These are phyloP conservation scores for Juglanconis oblonga DNA, from an alignment of 2,329 filamentous ascomycete species.

Conservation along the genomic window DNA sequence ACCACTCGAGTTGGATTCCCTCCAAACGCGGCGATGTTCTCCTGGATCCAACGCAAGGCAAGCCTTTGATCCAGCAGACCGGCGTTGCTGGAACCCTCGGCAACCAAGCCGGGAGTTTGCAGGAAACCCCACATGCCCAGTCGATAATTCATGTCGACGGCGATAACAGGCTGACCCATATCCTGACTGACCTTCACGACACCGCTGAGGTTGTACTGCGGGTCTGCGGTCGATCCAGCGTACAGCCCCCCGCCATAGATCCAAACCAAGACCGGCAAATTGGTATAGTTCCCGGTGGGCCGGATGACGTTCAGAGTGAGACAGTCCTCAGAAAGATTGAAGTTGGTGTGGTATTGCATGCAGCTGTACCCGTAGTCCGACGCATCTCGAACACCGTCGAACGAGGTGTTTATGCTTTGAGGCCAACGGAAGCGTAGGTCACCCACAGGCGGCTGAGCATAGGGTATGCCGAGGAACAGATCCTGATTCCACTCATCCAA, in stretches of 20 bases:
- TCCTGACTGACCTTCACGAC: constrained; percentile 53
- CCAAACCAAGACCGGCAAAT: constrained; percentile 48
- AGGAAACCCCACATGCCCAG: constrained; percentile 53
- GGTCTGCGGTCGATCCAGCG: constrained; percentile 47
- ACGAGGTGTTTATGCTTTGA: constrained; percentile 35
- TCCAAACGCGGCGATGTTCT: constrained; percentile 52
- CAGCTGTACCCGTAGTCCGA: constrained; percentile 43
- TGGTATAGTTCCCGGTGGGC: constrained; percentile 31
- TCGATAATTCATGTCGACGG: constrained; percentile 53
- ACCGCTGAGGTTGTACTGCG: constrained; percentile 62
- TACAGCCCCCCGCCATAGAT: constrained; percentile 57
- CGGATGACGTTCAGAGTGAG: constrained; percentile 41
- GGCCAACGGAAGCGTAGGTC: constrained; percentile 35
- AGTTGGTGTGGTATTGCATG: constrained; percentile 41
- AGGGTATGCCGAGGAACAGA: constrained; percentile 38
- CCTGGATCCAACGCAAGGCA: constrained; percentile 48
- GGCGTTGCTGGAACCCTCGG: constrained; percentile 43
- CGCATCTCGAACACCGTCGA: constrained; percentile 36
- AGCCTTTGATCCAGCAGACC: constrained; percentile 49
- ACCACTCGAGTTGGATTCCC: constrained; percentile 44
- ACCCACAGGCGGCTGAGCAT: constrained; percentile 36
- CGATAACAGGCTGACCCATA: constrained; percentile 51
- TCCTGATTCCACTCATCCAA: constrained; percentile 36
- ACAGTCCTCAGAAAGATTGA: constrained; percentile 48
- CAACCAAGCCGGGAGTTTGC: constrained; percentile 40